Evolutionary conservation across 1,284 basidiomycete genomes (phyloP).

Genomic region (Microbotryum saponariae): DNA sequence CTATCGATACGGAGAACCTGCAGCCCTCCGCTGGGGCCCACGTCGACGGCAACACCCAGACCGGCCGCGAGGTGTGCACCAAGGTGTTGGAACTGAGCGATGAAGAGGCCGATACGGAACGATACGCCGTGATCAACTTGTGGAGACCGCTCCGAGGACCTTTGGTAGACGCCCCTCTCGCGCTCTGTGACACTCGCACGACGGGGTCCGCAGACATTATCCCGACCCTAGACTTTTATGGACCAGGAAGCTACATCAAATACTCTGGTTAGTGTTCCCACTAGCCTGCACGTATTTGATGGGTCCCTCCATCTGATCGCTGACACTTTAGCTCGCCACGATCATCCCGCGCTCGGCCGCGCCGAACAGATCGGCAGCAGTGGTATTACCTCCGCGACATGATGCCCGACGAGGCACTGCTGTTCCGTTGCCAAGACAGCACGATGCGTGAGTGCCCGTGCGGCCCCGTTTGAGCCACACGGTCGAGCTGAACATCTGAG

Average conservation of each 20-base stretch:
- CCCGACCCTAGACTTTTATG: slow-evolving; percentile 7
- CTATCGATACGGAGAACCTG: not conserved
- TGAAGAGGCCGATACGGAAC: not conserved
- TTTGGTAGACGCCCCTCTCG: slow-evolving; percentile 34
- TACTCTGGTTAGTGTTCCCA: not conserved
- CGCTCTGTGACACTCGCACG: slow-evolving; percentile 35
- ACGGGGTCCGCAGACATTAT: not conserved
- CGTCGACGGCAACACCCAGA: slow-evolving; percentile 3
- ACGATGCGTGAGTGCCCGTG: not conserved
- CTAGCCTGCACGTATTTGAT: no score
- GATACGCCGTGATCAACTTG: slow-evolving; percentile 34
- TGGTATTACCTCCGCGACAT: slow-evolving; percentile 8
- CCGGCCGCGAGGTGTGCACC: not conserved
- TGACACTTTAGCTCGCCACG: no score
- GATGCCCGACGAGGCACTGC: slow-evolving; percentile 8
- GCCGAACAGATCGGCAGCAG: slow-evolving; percentile 2
- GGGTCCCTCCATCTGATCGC: no score
- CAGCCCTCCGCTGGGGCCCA: slow-evolving; percentile 7
- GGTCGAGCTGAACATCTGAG: no score
- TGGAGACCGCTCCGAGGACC: slow-evolving; percentile 36
- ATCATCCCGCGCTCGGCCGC: no score
- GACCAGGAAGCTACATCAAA: slow-evolving; percentile 4
- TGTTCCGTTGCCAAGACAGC: slow-evolving; percentile 10
- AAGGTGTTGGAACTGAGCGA: not conserved
- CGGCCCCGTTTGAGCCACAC: no score